Conservation (phyloP, 371 early-diverging fungal genomes). For the Rhizopus microsporus region DNA sequence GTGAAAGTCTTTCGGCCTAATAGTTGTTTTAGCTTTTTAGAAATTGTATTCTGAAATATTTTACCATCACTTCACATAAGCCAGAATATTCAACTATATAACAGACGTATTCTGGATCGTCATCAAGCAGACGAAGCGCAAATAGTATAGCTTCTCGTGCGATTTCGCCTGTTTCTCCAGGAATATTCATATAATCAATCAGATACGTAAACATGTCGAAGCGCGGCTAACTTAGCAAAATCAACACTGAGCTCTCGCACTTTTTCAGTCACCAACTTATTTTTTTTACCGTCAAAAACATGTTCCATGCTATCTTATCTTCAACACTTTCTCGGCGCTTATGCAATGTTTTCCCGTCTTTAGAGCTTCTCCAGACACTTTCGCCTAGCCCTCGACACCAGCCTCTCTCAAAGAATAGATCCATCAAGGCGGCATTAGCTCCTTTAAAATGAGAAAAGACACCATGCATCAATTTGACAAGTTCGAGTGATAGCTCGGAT, state of each 20-base stretch:
- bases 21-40: neutral
- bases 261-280: neutral
- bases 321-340: conserved; percentile 46
- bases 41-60: neutral
- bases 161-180: conserved; percentile 56
- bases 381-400: conserved; percentile 55
- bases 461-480: conserved; percentile 55
- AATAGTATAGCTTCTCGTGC: conserved; percentile 53
- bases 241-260: neutral
- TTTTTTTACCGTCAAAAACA: conserved; percentile 42
- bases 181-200: conserved; percentile 55
- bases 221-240: conserved; percentile 35
- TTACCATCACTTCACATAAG: conserved; percentile 54
- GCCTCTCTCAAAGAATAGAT: conserved; percentile 55
- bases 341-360: conserved; percentile 45
- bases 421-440: conserved; percentile 53
- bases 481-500: conserved; percentile 45
- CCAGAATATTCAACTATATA: conserved; percentile 56
- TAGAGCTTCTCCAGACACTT: conserved; percentile 51
- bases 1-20: conserved; percentile 48
- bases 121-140: conserved; percentile 46
- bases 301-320: conserved; percentile 52
- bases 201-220: conserved; percentile 55
- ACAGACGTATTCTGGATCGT: conserved; percentile 55
- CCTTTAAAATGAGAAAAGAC: conserved; percentile 56